phyloP scores from a whole-genome alignment of 2,329 filamentous ascomycete species.

The Xylaria sp. region DNA sequence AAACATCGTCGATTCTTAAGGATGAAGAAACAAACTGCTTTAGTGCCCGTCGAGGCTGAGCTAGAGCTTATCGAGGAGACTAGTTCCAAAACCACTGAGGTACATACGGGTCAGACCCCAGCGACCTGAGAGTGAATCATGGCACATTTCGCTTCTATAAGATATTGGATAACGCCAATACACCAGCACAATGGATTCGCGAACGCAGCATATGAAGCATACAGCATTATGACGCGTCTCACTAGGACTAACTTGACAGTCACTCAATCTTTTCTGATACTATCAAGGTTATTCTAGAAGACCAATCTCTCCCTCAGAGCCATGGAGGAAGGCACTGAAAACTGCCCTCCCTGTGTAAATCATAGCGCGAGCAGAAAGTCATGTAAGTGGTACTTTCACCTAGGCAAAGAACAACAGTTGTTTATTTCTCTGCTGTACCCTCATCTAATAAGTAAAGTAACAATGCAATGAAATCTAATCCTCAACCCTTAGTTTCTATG shows the following conservation, averaged over 20 bases:
- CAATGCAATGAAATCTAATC: not conserved
- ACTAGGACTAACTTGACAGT: not conserved
- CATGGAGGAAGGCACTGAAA: no score
- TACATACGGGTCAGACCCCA: not conserved
- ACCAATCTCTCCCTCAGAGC: no score
- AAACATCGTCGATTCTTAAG: constrained; percentile 51
- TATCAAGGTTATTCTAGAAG: not conserved
- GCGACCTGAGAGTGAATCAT: not conserved
- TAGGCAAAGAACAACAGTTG: not conserved
- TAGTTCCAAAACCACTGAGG: not conserved
- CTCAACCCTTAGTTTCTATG: not conserved
- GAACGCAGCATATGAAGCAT: not conserved
- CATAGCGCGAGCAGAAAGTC: no score
- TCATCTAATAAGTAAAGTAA: no score
- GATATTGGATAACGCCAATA: not conserved
- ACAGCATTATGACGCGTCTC: not conserved
- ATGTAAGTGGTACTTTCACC: not conserved
- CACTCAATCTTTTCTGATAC: not conserved
- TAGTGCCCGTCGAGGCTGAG: constrained; percentile 40
- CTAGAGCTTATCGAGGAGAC: not conserved
- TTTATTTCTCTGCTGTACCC: not conserved
- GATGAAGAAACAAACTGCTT: constrained; percentile 44
- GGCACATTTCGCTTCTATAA: not conserved
- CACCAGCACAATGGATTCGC: not conserved
- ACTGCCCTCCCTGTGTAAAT: no score